Base-by-base conservation (phyloP, 2,329 filamentous ascomycete genomes). In the Colletotrichum scovillei region DNA sequence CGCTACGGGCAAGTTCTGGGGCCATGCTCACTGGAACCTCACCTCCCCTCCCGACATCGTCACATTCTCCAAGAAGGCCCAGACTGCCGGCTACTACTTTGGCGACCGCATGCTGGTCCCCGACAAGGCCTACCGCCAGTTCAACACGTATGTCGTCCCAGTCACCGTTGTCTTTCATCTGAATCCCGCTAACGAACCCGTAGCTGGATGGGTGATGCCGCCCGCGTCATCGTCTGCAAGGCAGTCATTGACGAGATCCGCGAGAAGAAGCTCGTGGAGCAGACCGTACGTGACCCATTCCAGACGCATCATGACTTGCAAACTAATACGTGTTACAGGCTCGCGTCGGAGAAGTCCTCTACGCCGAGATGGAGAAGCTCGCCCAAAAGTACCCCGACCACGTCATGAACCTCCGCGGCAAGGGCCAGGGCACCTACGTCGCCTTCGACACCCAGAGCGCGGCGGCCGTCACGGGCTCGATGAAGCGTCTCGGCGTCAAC, bases 1-100 rank as follows among this genome's bases (percentile, higher is more conserved):
- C 78, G 93, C 94, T n/a, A 96, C 94, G 0, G 94, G 94, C 72
- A 94, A 93, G 79, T 95, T 95, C 89, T 96, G 94, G 94, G 94
- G 93, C 16, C 94, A 96, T 82, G 93, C 95, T 77, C 93, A 95
- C 88, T 96, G 94, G 94, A 89, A 92, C 79, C 86, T 95, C 56
- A 78, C 85, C 53, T 85, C 90, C 12, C 92, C 93, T 26, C 94
- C 94, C 1, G 94, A 96, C 81, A 95, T 96, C 85, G 94, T 96
- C n/a, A 95, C 94, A 32, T 96, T 96, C 86, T 93, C 90, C 76
- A 96, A 96, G 88, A 96, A 96, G 85, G 94, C 94, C 2, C 94
- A 96, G 84, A 93, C 94, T 19, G 94, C 94, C 14, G 94, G 94
- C 3, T 96, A 95, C 86, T 96, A 94, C 86, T 96, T 90, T 80